Conservation (phyloP, 2,329 filamentous ascomycete genomes). For the Epichloe coenophiala region DNA sequence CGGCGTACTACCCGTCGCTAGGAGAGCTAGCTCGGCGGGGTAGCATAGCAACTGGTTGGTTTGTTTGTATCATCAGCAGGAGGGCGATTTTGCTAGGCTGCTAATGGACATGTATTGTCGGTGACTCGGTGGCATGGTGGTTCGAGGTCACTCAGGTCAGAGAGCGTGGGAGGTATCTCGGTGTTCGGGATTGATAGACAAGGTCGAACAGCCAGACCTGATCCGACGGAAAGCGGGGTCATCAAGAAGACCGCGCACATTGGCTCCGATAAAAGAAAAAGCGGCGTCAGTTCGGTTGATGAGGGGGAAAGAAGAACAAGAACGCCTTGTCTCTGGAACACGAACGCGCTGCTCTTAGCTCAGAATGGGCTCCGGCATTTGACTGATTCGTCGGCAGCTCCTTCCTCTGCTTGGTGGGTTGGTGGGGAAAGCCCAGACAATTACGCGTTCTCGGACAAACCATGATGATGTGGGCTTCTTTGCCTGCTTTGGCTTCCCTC, state of each 20-base stretch:
- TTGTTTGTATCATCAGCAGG: background rate
- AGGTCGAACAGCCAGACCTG: background rate
- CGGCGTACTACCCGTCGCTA: background rate
- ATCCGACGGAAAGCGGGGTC: background rate
- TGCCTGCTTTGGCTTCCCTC: background rate
- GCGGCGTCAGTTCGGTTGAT: too few relatives aligned
- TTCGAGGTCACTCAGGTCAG: background rate
- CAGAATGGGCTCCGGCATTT: too few relatives aligned
- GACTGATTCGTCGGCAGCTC: too few relatives aligned
- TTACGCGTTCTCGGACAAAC: background rate
- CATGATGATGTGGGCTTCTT: background rate
- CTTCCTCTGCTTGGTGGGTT: too few relatives aligned
- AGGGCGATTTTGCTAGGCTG: background rate
- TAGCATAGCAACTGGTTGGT: background rate
- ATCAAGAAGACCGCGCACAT: background rate
- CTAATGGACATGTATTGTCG: too few relatives aligned
- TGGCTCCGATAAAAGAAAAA: background rate
- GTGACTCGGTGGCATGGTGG: background rate
- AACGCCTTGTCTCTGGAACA: background rate
- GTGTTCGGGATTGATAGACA: slow-evolving; percentile 8
- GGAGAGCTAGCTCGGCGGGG: background rate
- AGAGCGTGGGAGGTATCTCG: slow-evolving; percentile 5
- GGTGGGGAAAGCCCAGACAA: background rate
- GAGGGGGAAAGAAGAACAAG: background rate
- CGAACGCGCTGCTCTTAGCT: too few relatives aligned